A percentile compares a stretch with the other conserved stretches of the same genome.
phyloP scores from a whole-genome alignment of 106 monocot species.

The Iris macrosiphon region DNA sequence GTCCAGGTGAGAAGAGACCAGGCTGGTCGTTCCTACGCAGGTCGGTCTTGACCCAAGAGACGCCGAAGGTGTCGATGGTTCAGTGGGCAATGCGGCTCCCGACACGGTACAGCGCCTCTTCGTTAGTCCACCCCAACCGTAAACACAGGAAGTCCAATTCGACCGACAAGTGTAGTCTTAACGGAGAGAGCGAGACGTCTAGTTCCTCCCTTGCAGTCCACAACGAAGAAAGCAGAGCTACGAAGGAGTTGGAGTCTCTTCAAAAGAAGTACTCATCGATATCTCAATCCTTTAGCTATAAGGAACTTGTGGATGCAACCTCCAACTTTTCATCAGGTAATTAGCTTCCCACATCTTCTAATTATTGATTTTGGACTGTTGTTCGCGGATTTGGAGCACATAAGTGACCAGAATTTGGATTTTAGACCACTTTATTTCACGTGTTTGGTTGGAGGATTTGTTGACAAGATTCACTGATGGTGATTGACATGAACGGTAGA shows the following conservation, averaged over 20 bases:
- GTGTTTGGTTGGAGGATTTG: background rate
- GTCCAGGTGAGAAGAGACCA: slow-evolving; percentile 11
- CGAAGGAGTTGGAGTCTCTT: slow-evolving; percentile 42
- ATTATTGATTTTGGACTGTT: background rate
- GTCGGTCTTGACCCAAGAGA: slow-evolving; percentile 25
- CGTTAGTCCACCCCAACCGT: slow-evolving; percentile 24
- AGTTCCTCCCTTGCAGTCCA: background rate
- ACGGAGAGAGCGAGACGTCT: slow-evolving; percentile 8
- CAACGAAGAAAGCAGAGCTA: slow-evolving; percentile 16
- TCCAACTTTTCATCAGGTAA: slow-evolving; percentile 72
- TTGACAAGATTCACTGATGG: too few relatives aligned
- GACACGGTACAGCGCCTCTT: slow-evolving; percentile 17
- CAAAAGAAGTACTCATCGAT: slow-evolving; percentile 50
- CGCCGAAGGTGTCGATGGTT: slow-evolving; percentile 27
- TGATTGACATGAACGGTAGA: too few relatives aligned
- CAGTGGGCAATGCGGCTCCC: slow-evolving; percentile 60
- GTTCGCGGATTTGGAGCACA: too few relatives aligned
- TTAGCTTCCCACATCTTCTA: background rate
- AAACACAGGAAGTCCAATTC: slow-evolving; percentile 19
- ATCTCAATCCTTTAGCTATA: slow-evolving; percentile 53
- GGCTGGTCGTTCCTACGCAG: slow-evolving; percentile 35
- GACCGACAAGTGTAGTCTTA: slow-evolving; percentile 2
- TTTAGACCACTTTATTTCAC: background rate
- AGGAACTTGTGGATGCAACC: slow-evolving; percentile 63
- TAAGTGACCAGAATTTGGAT: background rate